These are phyloP conservation scores for Camellia lanceoleosa DNA, from an alignment of 148 eudicot species.

Conservation along the genomic window DNA sequence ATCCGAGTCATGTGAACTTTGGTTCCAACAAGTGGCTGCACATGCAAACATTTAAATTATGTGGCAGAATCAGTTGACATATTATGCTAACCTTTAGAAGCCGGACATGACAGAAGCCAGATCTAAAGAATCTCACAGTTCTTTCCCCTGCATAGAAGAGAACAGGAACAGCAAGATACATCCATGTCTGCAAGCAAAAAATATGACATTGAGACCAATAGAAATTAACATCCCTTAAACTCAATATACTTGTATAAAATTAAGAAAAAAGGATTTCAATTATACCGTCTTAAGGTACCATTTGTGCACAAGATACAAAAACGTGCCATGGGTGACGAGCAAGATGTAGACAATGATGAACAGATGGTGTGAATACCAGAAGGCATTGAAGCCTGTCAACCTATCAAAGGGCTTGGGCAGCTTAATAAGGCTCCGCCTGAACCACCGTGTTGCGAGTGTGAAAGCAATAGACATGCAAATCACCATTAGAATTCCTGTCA, in stretches of 20 bases:
- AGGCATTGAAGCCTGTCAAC: slow-evolving; percentile 66
- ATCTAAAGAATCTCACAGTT: slow-evolving; percentile 75
- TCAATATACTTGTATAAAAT: neutral
- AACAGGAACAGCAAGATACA: slow-evolving; percentile 92
- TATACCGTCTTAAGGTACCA: slow-evolving; percentile 62
- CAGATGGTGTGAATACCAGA: slow-evolving; percentile 75
- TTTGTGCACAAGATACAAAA: slow-evolving; percentile 47
- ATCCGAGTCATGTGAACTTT: neutral
- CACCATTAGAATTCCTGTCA: slow-evolving; percentile 61
- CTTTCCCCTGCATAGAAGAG: slow-evolving; percentile 93
- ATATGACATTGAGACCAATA: neutral
- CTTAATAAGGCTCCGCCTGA: slow-evolving; percentile 47
- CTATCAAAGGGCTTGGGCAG: slow-evolving; percentile 62
- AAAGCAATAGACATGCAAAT: slow-evolving; percentile 56
- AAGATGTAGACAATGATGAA: slow-evolving; percentile 53
- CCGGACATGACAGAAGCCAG: slow-evolving; percentile 63
- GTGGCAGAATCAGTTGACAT: neutral
- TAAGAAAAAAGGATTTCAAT: neutral
- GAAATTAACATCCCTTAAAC: slow-evolving; percentile 7
- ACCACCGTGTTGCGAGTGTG: slow-evolving; percentile 51
- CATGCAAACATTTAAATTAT: neutral
- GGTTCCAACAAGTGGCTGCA: neutral
- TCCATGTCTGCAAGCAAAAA: slow-evolving; percentile 70
- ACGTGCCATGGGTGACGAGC: slow-evolving; percentile 53
- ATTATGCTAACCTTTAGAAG: slow-evolving; percentile 64